phyloP scores from a whole-genome alignment of 805 yeast species.

The Cyberlindnera bimundalis region DNA sequence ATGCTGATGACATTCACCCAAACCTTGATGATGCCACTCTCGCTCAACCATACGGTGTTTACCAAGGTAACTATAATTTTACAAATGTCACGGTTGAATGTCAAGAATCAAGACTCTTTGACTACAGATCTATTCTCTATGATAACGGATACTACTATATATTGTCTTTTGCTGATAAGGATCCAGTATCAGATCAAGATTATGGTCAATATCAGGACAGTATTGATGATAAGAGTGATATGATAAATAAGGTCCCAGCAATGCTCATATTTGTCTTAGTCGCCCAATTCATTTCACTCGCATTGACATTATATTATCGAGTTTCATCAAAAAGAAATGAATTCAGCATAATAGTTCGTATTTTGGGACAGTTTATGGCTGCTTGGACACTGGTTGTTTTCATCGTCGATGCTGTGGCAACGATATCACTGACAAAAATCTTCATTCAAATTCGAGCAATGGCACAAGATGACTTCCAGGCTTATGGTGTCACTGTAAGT shows the following conservation, averaged over 20 bases:
- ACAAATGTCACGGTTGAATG: conserved; percentile 11
- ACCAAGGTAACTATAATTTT: conserved; percentile 11
- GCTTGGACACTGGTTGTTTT: conserved; percentile 34
- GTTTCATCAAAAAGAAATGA: neutral
- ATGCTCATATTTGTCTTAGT: conserved; percentile 30
- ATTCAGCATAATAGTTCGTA: neutral
- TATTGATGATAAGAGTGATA: conserved; percentile 17
- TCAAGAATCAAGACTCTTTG: conserved; percentile 10
- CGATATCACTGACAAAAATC: conserved; percentile 29
- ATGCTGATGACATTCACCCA: neutral
- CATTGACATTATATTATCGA: conserved; percentile 32
- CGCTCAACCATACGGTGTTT: conserved; percentile 3
- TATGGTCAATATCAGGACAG: conserved; percentile 27
- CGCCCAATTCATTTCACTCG: conserved; percentile 30
- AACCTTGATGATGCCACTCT: conserved; percentile 1
- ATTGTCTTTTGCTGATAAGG: conserved; percentile 39
- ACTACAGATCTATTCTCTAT: conserved; percentile 14
- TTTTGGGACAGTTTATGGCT: conserved; percentile 37
- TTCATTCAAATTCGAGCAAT: conserved; percentile 23
- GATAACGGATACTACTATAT: conserved; percentile 15
- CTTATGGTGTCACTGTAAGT: conserved; percentile 44
- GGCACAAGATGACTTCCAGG: conserved; percentile 32
- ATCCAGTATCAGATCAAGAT: conserved; percentile 39
- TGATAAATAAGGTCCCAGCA: conserved; percentile 30
- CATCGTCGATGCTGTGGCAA: conserved; percentile 31